These are phyloP conservation scores for Mrakia blollopis DNA, from an alignment of 768 basidiomycete genomes.

Conservation along the genomic window DNA sequence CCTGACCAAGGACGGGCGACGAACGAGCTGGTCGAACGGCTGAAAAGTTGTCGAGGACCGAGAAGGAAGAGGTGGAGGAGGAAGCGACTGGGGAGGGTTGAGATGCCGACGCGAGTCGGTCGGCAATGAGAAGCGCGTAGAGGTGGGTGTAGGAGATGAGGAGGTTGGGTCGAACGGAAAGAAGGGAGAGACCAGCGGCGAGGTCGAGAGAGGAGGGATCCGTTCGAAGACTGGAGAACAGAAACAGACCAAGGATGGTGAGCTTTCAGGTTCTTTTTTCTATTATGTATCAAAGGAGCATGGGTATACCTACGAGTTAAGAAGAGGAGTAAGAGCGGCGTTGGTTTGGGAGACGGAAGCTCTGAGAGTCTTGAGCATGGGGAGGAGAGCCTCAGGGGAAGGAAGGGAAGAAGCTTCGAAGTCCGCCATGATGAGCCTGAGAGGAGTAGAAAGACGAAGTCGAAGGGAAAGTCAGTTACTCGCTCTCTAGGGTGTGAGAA, in stretches of 20 bases:
- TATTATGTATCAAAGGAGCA: background rate
- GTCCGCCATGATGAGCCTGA: conserved; percentile 17
- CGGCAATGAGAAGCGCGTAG: conserved; percentile 57
- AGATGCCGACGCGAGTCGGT: conserved; percentile 11
- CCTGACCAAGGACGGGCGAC: conserved; percentile 15
- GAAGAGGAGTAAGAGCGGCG: conserved; percentile 28
- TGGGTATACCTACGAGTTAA: conserved; percentile 11
- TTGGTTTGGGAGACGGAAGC: conserved; percentile 25
- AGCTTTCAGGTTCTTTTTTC: background rate
- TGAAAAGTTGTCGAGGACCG: conserved; percentile 35
- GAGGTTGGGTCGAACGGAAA: conserved; percentile 79
- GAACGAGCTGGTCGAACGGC: conserved; percentile 7
- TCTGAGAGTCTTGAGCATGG: conserved; percentile 22
- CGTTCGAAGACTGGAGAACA: conserved; percentile 6
- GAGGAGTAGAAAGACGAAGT: background rate
- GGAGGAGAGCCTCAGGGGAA: conserved; percentile 15
- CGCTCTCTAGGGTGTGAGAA: background rate
- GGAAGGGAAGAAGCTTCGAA: background rate
- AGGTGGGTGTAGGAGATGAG: conserved; percentile 82
- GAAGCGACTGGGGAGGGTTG: conserved; percentile 53
- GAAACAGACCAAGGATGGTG: background rate
- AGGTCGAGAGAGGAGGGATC: conserved; percentile 28
- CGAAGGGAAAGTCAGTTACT: background rate
- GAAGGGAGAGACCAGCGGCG: conserved; percentile 75
- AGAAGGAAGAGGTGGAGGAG: conserved; percentile 50